Base-by-base conservation (phyloP, 2,329 filamentous ascomycete species). In the Apiospora hydei region DNA sequence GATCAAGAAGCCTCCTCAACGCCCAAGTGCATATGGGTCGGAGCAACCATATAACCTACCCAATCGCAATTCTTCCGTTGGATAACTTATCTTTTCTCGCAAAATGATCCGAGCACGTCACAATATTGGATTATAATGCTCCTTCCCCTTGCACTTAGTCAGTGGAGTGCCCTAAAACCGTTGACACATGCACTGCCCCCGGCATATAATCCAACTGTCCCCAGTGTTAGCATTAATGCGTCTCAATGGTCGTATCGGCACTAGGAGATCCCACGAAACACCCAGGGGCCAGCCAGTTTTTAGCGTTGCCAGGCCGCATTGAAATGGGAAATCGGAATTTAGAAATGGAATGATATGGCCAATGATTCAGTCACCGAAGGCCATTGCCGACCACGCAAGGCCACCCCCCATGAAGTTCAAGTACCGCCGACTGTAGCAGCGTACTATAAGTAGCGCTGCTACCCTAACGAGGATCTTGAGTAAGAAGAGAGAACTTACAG, bases 211-310 rank as follows among this genome's bases (percentile, higher is more conserved):
- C 7, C 67, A 49, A n/a, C 67, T 69, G 67, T 47, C 44, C 67
- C 44, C 47, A 34, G 67, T 69, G 49, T 69, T 49, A 69, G 67
- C 67, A 69, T 68, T 44, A 47, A 68, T 69, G 44, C 44, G 47
- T 69, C 67, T 30, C 43, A 69, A 24, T 41, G 21, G 57, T n/a
- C 57, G 30, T 24, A 41, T 64, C 57, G 57, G 57, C 57, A 64
- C 18, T 41, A 34, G 34, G 18, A 64, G 18, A 41, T 64, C 57
- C 57, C 57, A 64, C 57, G 30, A 41, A 64, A 41, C 57, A 41
- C 21, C 21, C 57, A 64, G 57, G 57, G 57, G 57, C 34, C 57
- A 24, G 57, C 34, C 57, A 24, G 18, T 38, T 38, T 41, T 64
- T 64, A 64, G 57, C n/a, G 30, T n/a, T 41, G 57, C 21, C 21